Base-by-base conservation (phyloP, 352 stramenopile genomes). In the Pseudoperonospora humuli region DNA sequence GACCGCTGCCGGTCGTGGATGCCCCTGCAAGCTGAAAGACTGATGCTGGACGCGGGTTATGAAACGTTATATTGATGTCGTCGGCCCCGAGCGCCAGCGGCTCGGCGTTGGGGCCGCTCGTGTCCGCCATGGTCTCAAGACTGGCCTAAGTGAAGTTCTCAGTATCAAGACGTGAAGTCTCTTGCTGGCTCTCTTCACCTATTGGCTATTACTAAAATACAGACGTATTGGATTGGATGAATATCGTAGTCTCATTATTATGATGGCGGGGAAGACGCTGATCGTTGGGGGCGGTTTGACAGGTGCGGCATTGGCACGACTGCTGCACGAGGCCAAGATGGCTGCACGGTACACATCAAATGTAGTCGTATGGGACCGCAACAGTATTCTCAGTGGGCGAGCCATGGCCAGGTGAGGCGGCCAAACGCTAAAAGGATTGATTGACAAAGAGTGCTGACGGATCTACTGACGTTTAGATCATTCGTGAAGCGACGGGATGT, bases 311-410 rank as follows among this genome's bases (percentile, higher is more conserved):
- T 34, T 85, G 31, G 61, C 67, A 24, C 64, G 64, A 13, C 46
- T 88, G 45, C 51, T 88, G 27, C 67, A 70, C 2, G 59, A 80
- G 8, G 64, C 68, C 3, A 61, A 72, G 18, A 48, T 64, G 2
- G 42, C 70, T 3, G 61, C 60, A 3, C 36, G n/a, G 18, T 57
- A 51, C 20, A 50, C 47, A 9, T 54, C 51, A 15, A 57, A 82
- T 7, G 57, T 84, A 33, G 33, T 77, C 14, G 54, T 86, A 8
- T 88, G 76, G 76, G 76, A 88, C 33, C 73, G 81, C 41, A 84
- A 78, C 47, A 88, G 60, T 37, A 82, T 86, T 46, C 44, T 62
- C 0, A 73, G 74, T 15, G 73, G 76, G 3, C 69, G 76, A 25
- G 77, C 71, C 40, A 86, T 88, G 73, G 71, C 71, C 35, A 62